A percentile compares a stretch with the other conserved stretches of the same genome.
These are phyloP conservation scores for Suhomyces canberraensis DNA, from an alignment of 805 yeast species.

Conservation along the genomic window DNA sequence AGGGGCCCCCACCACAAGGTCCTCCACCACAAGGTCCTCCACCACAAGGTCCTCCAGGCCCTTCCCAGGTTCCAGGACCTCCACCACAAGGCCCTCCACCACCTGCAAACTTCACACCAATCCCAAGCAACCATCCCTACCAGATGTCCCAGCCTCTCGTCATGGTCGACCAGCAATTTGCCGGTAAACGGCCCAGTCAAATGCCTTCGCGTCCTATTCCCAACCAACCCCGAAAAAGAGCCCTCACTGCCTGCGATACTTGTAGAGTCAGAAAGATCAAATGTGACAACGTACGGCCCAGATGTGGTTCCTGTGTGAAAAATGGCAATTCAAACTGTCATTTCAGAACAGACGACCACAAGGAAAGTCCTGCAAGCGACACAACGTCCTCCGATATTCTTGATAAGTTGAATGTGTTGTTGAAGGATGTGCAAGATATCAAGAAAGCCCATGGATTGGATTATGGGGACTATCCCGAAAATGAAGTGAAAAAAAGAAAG, in stretches of 20 bases:
- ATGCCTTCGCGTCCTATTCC: background rate
- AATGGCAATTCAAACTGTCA: constrained; percentile 27
- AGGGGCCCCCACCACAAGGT: background rate
- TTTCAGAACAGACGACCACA: constrained; percentile 25
- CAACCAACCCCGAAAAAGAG: constrained; percentile 21
- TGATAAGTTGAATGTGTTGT: constrained; percentile 26
- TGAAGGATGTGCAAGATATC: constrained; percentile 21
- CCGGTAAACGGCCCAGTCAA: background rate
- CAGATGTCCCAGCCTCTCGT: background rate
- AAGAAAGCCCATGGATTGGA: constrained; percentile 8
- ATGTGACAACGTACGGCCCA: constrained; percentile 35
- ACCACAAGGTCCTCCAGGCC: no score
- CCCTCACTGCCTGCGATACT: constrained; percentile 38
- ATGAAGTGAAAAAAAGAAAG: background rate
- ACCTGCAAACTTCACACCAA: no score
- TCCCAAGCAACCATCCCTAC: background rate
- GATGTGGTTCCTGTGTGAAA: constrained; percentile 32
- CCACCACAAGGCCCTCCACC: no score
- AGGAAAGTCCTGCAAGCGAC: constrained; percentile 22
- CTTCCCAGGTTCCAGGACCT: no score
- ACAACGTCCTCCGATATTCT: constrained; percentile 25
- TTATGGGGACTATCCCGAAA: background rate
- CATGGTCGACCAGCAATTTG: background rate
- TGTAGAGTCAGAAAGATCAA: constrained; percentile 35
- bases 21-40: no score